Conservation (phyloP, 1,284 basidiomycete genomes). For the Pseudozyma tsukubaensis region DNA sequence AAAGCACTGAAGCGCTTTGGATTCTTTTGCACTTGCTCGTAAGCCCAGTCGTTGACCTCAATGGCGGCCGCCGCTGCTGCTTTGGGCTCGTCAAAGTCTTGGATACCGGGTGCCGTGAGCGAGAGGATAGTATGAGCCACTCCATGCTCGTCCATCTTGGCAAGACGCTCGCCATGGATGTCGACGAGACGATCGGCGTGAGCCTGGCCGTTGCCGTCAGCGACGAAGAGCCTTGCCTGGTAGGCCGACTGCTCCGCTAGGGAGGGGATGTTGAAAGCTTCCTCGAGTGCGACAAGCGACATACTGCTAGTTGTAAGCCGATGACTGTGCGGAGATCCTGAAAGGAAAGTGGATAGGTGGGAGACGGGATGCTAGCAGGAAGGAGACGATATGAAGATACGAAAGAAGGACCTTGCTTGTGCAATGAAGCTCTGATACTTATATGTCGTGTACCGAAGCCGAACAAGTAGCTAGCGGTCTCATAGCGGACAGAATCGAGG, state of each 20-base stretch:
- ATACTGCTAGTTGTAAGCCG: constrained; percentile 1
- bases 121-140: constrained; percentile 62
- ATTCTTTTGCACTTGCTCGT: constrained; percentile 60
- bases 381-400: too few relatives aligned
- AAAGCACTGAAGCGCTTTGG: constrained; percentile 67
- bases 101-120: constrained; percentile 62
- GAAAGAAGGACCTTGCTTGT: too few relatives aligned
- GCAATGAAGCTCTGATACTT: too few relatives aligned
- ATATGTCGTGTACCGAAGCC: neutral
- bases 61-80: constrained; percentile 52
- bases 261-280: constrained; percentile 51
- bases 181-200: constrained; percentile 52
- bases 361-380: too few relatives aligned
- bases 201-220: constrained; percentile 46
- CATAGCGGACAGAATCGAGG: too few relatives aligned
- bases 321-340: neutral
- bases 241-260: constrained; percentile 51
- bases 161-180: constrained; percentile 57
- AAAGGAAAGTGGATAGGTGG: neutral
- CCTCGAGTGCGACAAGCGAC: constrained; percentile 50
- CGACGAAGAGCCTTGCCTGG: constrained; percentile 48
- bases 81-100: constrained; percentile 59
- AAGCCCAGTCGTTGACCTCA: constrained; percentile 61
- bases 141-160: constrained; percentile 61
- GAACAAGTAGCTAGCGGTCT: neutral